phyloP scores from a whole-genome alignment of 768 basidiomycete genomes.

The Agrocybe praecox region DNA sequence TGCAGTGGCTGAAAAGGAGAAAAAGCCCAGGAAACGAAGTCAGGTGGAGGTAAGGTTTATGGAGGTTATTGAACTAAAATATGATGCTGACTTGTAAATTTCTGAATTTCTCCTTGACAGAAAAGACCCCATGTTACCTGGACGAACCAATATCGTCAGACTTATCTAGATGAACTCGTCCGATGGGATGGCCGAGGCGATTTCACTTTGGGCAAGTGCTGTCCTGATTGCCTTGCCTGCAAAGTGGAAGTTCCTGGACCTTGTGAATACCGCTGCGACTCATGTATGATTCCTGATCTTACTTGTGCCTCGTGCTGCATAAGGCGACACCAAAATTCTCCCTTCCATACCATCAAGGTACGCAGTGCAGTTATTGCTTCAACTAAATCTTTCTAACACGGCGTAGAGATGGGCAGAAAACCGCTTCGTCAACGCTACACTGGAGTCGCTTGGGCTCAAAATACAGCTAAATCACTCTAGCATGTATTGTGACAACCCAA shows the following conservation, averaged over 20 bases:
- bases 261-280: slow-evolving; percentile 4
- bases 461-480: neutral
- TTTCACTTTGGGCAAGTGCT: neutral
- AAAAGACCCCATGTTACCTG: slow-evolving; percentile 9
- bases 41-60: too few species aligned
- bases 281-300: slow-evolving; percentile 4
- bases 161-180: slow-evolving; percentile 8
- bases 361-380: neutral
- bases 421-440: neutral
- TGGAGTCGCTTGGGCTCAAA: neutral
- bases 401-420: neutral
- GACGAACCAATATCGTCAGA: slow-evolving; percentile 1
- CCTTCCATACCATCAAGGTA: neutral
- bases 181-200: slow-evolving; percentile 9
- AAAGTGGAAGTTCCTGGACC: neutral
- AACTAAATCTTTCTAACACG: too few species aligned
- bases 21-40: too few species aligned
- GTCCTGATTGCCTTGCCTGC: slow-evolving; percentile 8
- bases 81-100: too few species aligned
- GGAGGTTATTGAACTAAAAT: too few species aligned
- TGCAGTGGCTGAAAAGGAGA: too few species aligned
- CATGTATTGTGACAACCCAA: neutral
- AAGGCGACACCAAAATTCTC: neutral
- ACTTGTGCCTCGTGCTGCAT: neutral
- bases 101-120: neutral